A percentile compares a stretch with the other conserved stretches of the same genome.
Conservation (phyloP, 2,329 filamentous ascomycete genomes). For the Phyllosticta ampelicida region DNA sequence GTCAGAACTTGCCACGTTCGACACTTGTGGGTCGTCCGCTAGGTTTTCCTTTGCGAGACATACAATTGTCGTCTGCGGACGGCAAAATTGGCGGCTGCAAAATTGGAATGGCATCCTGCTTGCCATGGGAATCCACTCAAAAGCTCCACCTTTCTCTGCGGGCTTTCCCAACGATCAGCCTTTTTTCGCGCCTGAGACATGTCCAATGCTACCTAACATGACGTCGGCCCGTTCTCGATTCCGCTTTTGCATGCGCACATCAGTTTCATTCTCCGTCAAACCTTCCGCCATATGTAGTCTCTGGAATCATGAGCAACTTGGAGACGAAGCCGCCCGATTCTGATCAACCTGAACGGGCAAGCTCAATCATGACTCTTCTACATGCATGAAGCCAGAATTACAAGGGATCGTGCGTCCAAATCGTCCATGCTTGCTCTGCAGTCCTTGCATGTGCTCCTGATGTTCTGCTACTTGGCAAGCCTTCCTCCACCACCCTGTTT, state of each 20-base stretch:
- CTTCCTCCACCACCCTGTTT: background rate
- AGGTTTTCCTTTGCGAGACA: background rate
- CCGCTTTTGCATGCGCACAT: background rate
- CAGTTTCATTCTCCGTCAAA: background rate
- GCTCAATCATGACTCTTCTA: background rate
- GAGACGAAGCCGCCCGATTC: background rate
- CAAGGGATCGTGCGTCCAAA: background rate
- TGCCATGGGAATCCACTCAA: background rate
- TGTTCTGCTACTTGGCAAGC: background rate
- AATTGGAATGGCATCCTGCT: background rate
- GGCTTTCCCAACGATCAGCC: background rate
- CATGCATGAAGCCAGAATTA: background rate
- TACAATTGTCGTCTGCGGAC: background rate
- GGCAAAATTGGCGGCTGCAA: background rate
- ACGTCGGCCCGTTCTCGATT: background rate
- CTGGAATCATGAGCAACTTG: background rate
- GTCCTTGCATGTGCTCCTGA: background rate
- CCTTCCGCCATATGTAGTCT: background rate
- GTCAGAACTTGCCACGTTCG: background rate
- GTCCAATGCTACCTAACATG: background rate
- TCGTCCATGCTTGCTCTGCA: background rate
- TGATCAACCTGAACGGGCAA: too few relatives aligned
- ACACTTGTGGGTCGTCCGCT: background rate
- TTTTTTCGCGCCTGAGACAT: background rate
- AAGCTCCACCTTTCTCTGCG: background rate